A percentile compares a stretch with the other conserved stretches of the same genome.
phyloP scores from a whole-genome alignment of 805 yeast species.

The Maudiozyma barnettii region DNA sequence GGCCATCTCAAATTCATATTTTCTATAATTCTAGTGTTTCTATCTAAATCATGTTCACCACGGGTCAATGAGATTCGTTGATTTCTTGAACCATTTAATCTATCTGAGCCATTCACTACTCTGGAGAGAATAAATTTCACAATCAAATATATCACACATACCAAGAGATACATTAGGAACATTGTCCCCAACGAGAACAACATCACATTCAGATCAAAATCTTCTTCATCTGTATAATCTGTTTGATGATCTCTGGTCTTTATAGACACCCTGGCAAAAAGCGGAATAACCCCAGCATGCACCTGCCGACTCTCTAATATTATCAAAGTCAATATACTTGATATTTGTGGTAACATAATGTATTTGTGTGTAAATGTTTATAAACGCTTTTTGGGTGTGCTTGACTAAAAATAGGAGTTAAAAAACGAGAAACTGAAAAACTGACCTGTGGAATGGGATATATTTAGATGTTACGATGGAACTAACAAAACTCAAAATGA shows the following conservation, averaged over 20 bases:
- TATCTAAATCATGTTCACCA: constrained; percentile 7
- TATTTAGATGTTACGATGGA: too few species aligned
- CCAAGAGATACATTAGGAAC: constrained; percentile 12
- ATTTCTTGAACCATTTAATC: not conserved
- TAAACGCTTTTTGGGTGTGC: too few species aligned
- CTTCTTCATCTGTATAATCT: constrained; percentile 14
- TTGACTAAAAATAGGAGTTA: too few species aligned
- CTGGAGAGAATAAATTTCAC: constrained; percentile 10
- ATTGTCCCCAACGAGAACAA: constrained; percentile 17
- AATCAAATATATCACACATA: constrained; percentile 11
- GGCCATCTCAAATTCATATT: constrained; percentile 31
- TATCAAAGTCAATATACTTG: too few species aligned
- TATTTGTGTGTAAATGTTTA: too few species aligned
- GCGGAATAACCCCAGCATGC: not conserved
- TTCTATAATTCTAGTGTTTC: constrained; percentile 2
- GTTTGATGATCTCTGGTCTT: constrained; percentile 4
- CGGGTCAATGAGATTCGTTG: constrained; percentile 11
- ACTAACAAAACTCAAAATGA: too few species aligned
- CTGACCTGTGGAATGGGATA: too few species aligned
- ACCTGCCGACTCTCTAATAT: not conserved
- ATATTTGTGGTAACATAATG: too few species aligned
- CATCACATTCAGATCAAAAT: constrained; percentile 19
- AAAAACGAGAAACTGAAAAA: too few species aligned
- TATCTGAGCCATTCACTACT: constrained; percentile 4
- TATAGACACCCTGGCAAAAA: not conserved